Evolutionary conservation across 352 stramenopile species (phyloP).

Genomic region (Aphanomyces stellatus): DNA sequence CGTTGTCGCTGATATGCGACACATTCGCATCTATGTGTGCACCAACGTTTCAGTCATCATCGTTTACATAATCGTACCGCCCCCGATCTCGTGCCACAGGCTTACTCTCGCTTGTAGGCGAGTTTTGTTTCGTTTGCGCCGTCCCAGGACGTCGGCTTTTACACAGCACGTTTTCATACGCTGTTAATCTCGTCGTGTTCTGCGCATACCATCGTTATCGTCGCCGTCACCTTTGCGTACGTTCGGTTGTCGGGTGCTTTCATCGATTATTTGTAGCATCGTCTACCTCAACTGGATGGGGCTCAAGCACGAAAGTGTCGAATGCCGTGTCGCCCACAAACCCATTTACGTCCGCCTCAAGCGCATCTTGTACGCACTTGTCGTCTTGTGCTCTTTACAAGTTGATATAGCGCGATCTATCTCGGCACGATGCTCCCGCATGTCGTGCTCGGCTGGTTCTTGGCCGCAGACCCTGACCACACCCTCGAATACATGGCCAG

Average conservation of each 20-base stretch:
- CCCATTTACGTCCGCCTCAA: slow-evolving; percentile 52
- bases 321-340: slow-evolving; percentile 34
- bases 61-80: background rate
- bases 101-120: no score
- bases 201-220: background rate
- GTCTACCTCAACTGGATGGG: slow-evolving; percentile 33
- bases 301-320: slow-evolving; percentile 42
- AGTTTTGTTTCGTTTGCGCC: no score
- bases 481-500: background rate
- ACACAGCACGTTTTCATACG: background rate
- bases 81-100: no score
- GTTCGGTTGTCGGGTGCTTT: background rate
- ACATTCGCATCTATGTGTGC: background rate
- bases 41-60: background rate
- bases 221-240: background rate
- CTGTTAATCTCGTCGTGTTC: background rate
- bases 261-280: background rate
- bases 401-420: background rate
- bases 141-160: background rate
- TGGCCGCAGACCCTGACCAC: background rate
- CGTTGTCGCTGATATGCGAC: background rate
- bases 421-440: slow-evolving; percentile 4
- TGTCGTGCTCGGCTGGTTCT: slow-evolving; percentile 3
- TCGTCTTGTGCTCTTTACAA: background rate
- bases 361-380: slow-evolving; percentile 39